These are phyloP conservation scores for Hypsizygus ulmarius DNA, from an alignment of 1,284 basidiomycete genomes.

Conservation along the genomic window DNA sequence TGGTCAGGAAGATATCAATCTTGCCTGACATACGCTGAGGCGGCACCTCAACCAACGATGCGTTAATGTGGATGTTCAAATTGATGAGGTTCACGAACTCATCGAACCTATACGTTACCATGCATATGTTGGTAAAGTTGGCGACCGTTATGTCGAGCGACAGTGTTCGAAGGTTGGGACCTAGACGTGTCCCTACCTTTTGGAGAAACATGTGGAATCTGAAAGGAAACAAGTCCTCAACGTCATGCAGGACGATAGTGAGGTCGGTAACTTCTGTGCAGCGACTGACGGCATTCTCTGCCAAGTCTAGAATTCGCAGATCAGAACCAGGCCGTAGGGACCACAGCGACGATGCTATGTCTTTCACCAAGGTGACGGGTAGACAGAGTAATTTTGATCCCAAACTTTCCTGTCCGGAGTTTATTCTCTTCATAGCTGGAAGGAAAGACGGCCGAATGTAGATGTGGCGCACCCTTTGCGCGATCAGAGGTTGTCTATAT, in stretches of 20 bases:
- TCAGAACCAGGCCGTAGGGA: not conserved
- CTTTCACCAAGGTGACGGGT: not conserved
- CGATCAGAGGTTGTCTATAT: slow-evolving; percentile 17
- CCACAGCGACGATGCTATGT: not conserved
- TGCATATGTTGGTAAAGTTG: slow-evolving; percentile 18
- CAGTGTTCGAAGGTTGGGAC: slow-evolving; percentile 19
- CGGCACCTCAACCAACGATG: slow-evolving; percentile 13
- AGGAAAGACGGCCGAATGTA: slow-evolving; percentile 26
- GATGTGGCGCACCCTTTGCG: slow-evolving; percentile 22
- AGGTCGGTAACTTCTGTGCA: slow-evolving; percentile 22
- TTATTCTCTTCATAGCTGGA: slow-evolving; percentile 16
- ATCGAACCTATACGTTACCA: slow-evolving; percentile 13
- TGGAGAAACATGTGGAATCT: slow-evolving; percentile 21
- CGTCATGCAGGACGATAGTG: slow-evolving; percentile 24
- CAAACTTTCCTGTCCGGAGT: not conserved
- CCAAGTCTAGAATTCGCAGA: slow-evolving; percentile 13
- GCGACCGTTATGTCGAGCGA: slow-evolving; percentile 19
- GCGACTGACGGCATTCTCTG: slow-evolving; percentile 10
- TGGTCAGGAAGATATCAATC: slow-evolving; percentile 10
- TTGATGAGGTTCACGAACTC: slow-evolving; percentile 16
- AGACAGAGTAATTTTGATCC: not conserved
- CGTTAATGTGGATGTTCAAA: slow-evolving; percentile 20
- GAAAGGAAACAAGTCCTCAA: slow-evolving; percentile 3
- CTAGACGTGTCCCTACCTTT: slow-evolving; percentile 21
- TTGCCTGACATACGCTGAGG: slow-evolving; percentile 2